Conservation (phyloP, 202 grass and related monocot genomes). For the Panicum hallii region DNA sequence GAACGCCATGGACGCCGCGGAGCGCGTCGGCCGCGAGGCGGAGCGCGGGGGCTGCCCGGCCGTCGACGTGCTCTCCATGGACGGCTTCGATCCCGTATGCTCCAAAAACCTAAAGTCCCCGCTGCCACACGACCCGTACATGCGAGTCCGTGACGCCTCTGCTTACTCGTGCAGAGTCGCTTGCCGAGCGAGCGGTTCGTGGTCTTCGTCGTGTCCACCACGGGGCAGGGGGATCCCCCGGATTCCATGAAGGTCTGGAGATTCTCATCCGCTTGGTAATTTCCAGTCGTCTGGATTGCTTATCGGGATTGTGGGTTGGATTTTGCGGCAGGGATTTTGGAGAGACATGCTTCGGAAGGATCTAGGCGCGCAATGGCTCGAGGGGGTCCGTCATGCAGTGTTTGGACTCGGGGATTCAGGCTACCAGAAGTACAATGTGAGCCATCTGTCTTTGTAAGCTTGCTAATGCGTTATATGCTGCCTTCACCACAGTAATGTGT, state of each 20-base stretch:
- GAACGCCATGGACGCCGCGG: constrained; percentile 79
- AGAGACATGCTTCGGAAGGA: constrained; percentile 69
- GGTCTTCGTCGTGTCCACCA: constrained; percentile 91
- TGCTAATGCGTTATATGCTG: not conserved
- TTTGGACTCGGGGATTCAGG: constrained; percentile 95
- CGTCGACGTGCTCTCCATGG: constrained; percentile 76
- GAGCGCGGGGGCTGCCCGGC: constrained; percentile 80
- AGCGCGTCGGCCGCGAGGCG: constrained; percentile 76
- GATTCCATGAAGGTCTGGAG: constrained; percentile 86
- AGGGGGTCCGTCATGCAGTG: constrained; percentile 69
- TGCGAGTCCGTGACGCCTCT: not conserved
- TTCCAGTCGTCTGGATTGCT: not conserved
- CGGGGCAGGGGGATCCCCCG: constrained; percentile 85
- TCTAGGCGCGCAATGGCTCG: constrained; percentile 63
- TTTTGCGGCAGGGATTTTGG: constrained; percentile 74
- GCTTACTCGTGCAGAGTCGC: constrained; percentile 48
- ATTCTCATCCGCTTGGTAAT: constrained; percentile 28
- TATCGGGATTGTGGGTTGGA: not conserved
- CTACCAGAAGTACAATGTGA: constrained; percentile 94
- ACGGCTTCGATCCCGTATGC: constrained; percentile 70
- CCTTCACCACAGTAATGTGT: not conserved
- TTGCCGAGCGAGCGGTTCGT: constrained; percentile 58
- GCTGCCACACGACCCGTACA: not conserved
- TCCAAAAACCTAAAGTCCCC: not conserved
- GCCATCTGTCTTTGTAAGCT: not conserved